Conservation (phyloP, 78 protist species). For the Anaeramoeba flamelloides region DNA sequence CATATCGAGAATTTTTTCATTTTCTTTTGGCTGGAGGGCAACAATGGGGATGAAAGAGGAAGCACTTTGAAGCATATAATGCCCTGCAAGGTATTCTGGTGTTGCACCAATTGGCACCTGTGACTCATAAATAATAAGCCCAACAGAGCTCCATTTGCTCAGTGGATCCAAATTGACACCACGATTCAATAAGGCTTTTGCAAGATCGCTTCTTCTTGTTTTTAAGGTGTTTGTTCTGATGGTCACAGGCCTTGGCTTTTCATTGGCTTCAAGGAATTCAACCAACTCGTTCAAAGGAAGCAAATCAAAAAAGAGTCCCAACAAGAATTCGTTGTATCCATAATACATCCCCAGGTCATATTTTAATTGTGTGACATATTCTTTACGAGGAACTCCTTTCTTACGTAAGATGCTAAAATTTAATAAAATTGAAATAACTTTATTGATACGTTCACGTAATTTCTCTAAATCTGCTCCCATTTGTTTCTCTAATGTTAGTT, state of each 20-base stretch:
- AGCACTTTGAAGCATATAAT: constrained; percentile 91
- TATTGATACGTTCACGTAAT: no score
- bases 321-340: constrained; percentile 52
- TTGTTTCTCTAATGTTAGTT: no score
- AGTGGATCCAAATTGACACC: constrained; percentile 70
- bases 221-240: constrained; percentile 88
- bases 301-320: constrained; percentile 46
- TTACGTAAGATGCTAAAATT: no score
- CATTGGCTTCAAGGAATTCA: constrained; percentile 75
- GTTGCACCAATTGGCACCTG: constrained; percentile 50
- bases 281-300: constrained; percentile 53
- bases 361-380: constrained; percentile 44
- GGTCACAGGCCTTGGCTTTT: constrained; percentile 81
- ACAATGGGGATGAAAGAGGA: constrained; percentile 87
- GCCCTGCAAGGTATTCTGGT: constrained; percentile 86
- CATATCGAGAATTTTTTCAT: constrained; percentile 81
- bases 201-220: constrained; percentile 61
- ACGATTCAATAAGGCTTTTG: constrained; percentile 36
- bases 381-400: no score
- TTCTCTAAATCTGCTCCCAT: no score
- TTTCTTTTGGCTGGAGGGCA: constrained; percentile 74
- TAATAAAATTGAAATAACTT: no score
- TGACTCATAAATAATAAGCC: constrained; percentile 76
- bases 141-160: constrained; percentile 51
- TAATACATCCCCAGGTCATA: constrained; percentile 53